Evolutionary conservation across 208 protist species (phyloP), one percentile per base, ranked within the genome.

Genomic region (Trypanosoma scelopori): DNA sequence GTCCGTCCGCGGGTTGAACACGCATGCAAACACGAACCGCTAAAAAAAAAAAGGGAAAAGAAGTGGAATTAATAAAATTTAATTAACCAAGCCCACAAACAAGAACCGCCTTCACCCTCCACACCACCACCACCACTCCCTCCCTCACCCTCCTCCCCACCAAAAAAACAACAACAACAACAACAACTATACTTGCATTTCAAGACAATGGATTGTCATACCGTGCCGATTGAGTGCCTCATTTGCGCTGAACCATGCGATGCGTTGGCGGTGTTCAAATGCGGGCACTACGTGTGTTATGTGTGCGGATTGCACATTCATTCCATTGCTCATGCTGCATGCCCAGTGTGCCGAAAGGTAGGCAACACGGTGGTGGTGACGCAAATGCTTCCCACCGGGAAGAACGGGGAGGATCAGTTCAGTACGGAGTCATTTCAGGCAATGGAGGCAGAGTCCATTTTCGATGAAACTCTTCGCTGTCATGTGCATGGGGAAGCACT

Each of bases 221-320:
- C 74, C 7, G 73, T 72, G 4, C 52, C 78, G 1, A 37, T 96
- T 1, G 87, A 93, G n/a, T 96, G 91, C 65, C 57, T 94, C 30
- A 85, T 96, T 43, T 96, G 91, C 60, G 78, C 83, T 3, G 79
- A 82, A 49, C 60, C 75, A 4, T 91, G 84, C 45, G 74, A 79
- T 0, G 87, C 86, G 15, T 27, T 96, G 7, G 87, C 77, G 32
- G 79, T 93, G 12, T 96, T 96, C 27, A 18, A 55, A 22, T 96
- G 91, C 64, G 91, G 91, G 0, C 91, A 96, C 66, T 82, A 60
- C 56, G 79, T 79, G 11, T 96, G 91, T 74, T 93, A 94, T 78
- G 66, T 73, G 55, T 96, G 91, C 56, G 91, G 86, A 0, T 66
- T 96, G 39, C 85, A 85, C 53, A 92, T 96, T 49, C 87, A 92